Base-by-base conservation (phyloP, 2,329 filamentous ascomycete genomes). In the Apiospora saccharicola region DNA sequence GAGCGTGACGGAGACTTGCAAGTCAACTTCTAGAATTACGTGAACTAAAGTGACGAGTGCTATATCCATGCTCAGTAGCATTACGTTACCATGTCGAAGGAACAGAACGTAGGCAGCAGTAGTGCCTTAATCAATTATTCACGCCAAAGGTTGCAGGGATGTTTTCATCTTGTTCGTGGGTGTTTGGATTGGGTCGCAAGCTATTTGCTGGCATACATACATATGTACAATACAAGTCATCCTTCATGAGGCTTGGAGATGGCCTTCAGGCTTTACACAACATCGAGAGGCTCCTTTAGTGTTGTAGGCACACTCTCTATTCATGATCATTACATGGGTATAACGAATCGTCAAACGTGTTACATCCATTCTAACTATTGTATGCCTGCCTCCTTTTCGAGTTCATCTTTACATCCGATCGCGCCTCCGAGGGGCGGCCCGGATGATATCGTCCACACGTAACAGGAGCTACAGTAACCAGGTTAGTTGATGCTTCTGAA, bases 401-500 rank as follows among this genome's bases (percentile, higher is more conserved):
- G 41, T 68, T 49, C 22, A 47, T 22, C n/a, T 51, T 26, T 85
- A 94, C 88, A 93, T 92, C 78, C 93, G 90, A 83, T 96, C 93
- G 75, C 94, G 89, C 85, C 90, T 91, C 81, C 96, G 89, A 70
- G 96, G 96, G 70, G 96, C 96, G 70, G 94, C 94, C 74, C 96
- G 92, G 82, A 99, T 98, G 82, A 99, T 99, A 83, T 98, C 96
- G 85, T 99, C 96, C 70, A 99, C 96, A 81, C 96, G 90, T 76
- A 99, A 87, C 75, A 99, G 89, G 76, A 98, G 87, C 93, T 96
- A 77, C n/a, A 46, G 8, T 7, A 61, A 19, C 47, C 67, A 53
- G 49, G 71, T 77, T 70, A 76, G 76, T 46, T 77, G 81, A 76
- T 82, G 14, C 41, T 26, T 43, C 16, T 41, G 19, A 24, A 46